Evolutionary conservation across 495 filamentous ascomycete species (phyloP).

Genomic region (Aspergillus hancockii): DNA sequence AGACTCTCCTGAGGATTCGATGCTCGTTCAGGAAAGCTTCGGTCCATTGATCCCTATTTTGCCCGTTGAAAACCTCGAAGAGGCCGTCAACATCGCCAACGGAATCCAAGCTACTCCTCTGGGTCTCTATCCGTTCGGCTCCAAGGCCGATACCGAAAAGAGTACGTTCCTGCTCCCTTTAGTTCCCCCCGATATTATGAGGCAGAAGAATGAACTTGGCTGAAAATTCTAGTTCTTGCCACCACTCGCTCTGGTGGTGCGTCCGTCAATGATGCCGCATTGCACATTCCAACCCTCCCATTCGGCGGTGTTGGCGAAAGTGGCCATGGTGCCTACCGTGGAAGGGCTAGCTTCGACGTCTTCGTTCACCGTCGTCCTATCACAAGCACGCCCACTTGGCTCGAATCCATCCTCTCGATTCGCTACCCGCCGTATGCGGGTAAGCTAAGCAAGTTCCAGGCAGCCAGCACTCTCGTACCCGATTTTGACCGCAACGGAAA

Average conservation of each 20-base stretch:
- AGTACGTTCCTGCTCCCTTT: constrained; percentile 37
- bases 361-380: constrained; percentile 80
- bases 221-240: constrained; percentile 51
- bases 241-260: constrained; percentile 75
- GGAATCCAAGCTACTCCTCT: constrained; percentile 77
- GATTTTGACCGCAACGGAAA: constrained; percentile 82
- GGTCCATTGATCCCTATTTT: constrained; percentile 84
- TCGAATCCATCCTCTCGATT: constrained; percentile 70
- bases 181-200: background rate
- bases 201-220: background rate
- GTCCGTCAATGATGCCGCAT: constrained; percentile 77
- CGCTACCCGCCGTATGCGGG: constrained; percentile 79
- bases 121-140: constrained; percentile 81
- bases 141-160: constrained; percentile 68
- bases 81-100: constrained; percentile 78
- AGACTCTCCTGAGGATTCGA: constrained; percentile 69
- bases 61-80: constrained; percentile 71
- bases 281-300: constrained; percentile 78
- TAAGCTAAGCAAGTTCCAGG: constrained; percentile 59
- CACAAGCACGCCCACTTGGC: constrained; percentile 76
- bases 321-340: constrained; percentile 82
- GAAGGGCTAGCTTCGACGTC: constrained; percentile 77
- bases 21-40: constrained; percentile 82
- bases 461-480: constrained; percentile 60
- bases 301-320: constrained; percentile 92